Evolutionary conservation across 129 eudicot genomes (phyloP), one percentile per base, ranked within the genome.

Genomic region (Artemisia argyi): DNA sequence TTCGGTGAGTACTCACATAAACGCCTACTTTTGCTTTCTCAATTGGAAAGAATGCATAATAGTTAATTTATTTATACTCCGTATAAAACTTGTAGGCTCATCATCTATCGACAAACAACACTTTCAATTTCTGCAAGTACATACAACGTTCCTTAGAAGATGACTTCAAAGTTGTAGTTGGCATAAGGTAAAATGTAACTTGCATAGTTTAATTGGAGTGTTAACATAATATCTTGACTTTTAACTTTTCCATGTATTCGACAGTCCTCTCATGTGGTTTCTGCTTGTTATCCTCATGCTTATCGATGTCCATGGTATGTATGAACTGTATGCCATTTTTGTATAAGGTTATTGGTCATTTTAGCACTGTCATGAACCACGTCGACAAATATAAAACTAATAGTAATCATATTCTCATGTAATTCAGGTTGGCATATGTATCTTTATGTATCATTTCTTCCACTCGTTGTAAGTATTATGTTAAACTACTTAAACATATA

Each of bases 241-340:
- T 14, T 69, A 18, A 71, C 26, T 24, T 74, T 64, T 68, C 71
- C 39, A 6, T 16, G 52, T 12, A 20, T 28, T 77, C 26, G 58
- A 62, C 81, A 84, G 89, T 50, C 89, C 89, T 60, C 62, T 65
- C 47, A 84, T 84, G 89, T 78, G 89, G 89, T 77, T 81, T 61
- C 17, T 78, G 30, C 83, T 84, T 56, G 83, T 84, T 17, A 65
- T 84, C 56, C 75, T 84, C 83, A 69, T 84, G 85, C 83, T 84
- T 20, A 42, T 81, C 15, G 85, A 84, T 19, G 54, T 84, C 65
- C 81, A 81, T 17, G 89, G 89, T 84, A 73, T n/a, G 83, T 55
- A 71, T 48, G 18, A 56, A 55, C 13, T 17, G 15, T 14, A 3
- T 44, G 0, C 39, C 19, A 0, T 16, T 60, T 63, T 60, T 19